Evolutionary conservation across 306 rosid species (phyloP).

Genomic region (Prunus mira): DNA sequence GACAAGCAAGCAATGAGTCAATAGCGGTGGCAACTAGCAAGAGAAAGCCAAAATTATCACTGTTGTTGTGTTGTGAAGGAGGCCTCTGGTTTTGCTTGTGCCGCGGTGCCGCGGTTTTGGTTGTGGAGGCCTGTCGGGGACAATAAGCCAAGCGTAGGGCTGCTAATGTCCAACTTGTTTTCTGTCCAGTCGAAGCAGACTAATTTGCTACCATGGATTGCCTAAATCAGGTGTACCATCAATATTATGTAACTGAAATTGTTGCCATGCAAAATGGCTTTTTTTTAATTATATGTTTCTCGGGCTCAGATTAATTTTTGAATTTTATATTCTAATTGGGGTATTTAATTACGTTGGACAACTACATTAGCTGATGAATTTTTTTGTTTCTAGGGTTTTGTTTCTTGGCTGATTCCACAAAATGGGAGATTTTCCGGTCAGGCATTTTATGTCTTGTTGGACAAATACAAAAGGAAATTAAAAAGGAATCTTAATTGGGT

Average conservation of each 20-base stretch:
- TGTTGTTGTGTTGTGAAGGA: not conserved
- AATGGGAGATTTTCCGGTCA: not conserved
- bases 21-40: not conserved
- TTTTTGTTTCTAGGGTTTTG: not conserved
- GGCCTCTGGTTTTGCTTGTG: slow-evolving; percentile 21
- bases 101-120: slow-evolving; percentile 24
- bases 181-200: slow-evolving; percentile 13
- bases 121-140: slow-evolving; percentile 4
- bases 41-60: not conserved
- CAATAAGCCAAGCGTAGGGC: not conserved
- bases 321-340: not conserved
- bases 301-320: not conserved
- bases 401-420: not conserved
- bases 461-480: not conserved
- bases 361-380: not conserved
- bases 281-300: not conserved
- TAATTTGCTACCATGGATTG: not conserved
- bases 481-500: not conserved
- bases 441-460: not conserved
- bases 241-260: not conserved
- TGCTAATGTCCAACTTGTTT: slow-evolving; percentile 15
- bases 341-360: not conserved
- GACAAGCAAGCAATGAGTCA: not conserved
- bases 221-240: not conserved
- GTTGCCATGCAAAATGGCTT: not conserved